phyloP scores from a whole-genome alignment of 179 eudicot species.

The Patellifolia procumbens region DNA sequence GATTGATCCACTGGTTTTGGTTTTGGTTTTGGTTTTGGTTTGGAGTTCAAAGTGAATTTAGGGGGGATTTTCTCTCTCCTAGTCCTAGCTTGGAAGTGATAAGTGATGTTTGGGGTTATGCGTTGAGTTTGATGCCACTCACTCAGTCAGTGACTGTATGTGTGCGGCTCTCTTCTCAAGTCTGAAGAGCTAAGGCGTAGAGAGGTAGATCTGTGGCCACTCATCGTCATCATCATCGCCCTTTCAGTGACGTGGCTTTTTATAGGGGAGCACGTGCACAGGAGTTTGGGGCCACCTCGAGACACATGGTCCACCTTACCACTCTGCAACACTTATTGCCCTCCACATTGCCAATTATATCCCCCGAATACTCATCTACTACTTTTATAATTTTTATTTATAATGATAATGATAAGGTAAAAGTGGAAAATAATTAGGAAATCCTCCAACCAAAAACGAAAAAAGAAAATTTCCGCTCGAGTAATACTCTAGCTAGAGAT shows the following conservation, averaged over 20 bases:
- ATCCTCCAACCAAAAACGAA: too few relatives aligned
- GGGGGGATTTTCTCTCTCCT: not conserved
- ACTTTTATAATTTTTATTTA: too few relatives aligned
- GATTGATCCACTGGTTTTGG: too few relatives aligned
- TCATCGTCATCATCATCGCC: constrained; percentile 26
- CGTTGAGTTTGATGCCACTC: not conserved
- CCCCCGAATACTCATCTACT: too few relatives aligned
- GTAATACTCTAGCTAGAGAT: too few relatives aligned
- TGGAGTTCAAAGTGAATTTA: too few relatives aligned
- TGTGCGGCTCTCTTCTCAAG: not conserved
- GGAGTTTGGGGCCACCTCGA: constrained; percentile 26
- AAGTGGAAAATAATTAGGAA: too few relatives aligned
- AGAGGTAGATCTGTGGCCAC: constrained; percentile 27
- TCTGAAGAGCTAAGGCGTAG: not conserved
- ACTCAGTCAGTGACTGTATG: not conserved
- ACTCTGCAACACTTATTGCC: not conserved
- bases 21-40: too few relatives aligned
- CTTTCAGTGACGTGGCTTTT: constrained; percentile 43
- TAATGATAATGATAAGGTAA: too few relatives aligned
- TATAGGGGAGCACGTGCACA: constrained; percentile 39
- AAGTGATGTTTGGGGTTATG: not conserved
- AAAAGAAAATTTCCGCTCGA: too few relatives aligned
- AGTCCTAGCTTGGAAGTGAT: too few relatives aligned
- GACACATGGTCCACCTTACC: constrained; percentile 33
- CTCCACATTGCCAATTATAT: not conserved